Evolutionary conservation across 202 grass and related monocot species (phyloP).

Genomic region (Setaria italica): DNA sequence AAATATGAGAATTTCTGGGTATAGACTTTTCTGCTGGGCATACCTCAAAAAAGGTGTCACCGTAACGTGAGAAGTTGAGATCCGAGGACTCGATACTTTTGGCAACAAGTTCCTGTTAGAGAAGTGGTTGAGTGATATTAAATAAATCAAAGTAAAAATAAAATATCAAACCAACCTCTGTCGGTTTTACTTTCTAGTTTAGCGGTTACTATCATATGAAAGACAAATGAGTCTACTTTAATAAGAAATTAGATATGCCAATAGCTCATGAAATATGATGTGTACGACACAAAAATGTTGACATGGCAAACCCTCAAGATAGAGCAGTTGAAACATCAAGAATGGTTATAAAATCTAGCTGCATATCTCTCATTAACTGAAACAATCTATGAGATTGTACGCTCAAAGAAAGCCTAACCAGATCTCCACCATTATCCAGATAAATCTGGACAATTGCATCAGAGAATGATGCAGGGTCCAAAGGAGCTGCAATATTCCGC

Average conservation of each 20-base stretch:
- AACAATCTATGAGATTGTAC: background rate
- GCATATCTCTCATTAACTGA: background rate
- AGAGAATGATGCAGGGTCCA: conserved; percentile 92
- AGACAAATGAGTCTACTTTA: background rate
- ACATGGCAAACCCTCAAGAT: background rate
- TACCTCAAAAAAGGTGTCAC: conserved; percentile 96
- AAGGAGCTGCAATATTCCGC: conserved; percentile 87
- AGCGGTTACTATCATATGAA: background rate
- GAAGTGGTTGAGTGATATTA: conserved; percentile 21
- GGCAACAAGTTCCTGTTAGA: conserved; percentile 83
- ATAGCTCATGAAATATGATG: conserved; percentile 11
- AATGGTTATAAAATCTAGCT: background rate
- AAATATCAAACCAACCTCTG: background rate
- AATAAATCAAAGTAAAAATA: conserved; percentile 1
- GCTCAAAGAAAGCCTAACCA: conserved; percentile 58
- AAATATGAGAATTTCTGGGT: conserved; percentile 24
- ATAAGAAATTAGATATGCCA: background rate
- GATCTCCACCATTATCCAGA: conserved; percentile 96
- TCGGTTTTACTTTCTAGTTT: conserved; percentile 22
- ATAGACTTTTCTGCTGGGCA: conserved; percentile 3
- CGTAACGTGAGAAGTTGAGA: conserved; percentile 93
- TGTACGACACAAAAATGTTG: background rate
- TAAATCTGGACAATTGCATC: conserved; percentile 97
- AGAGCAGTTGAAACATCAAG: conserved; percentile 16
- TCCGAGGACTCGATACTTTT: conserved; percentile 92